Evolutionary conservation across 2,329 filamentous ascomycete genomes (phyloP).

Genomic region (Incumbomyces lentus): DNA sequence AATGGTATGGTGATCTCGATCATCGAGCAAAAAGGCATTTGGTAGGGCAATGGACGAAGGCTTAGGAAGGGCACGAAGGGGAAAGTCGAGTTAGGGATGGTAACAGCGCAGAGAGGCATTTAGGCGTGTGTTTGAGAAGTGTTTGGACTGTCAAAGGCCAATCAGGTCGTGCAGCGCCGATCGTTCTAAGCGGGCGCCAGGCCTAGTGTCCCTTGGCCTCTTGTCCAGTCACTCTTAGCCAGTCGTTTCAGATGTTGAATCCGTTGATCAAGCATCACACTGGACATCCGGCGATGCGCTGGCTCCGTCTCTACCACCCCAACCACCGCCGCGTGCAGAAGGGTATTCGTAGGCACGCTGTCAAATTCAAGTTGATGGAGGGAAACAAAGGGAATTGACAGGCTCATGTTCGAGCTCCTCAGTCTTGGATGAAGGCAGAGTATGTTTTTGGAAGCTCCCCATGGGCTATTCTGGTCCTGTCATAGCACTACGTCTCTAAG

Average conservation of each 20-base stretch:
- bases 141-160: slow-evolving; percentile 15
- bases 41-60: too few relatives aligned
- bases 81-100: slow-evolving; percentile 1
- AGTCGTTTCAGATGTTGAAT: slow-evolving; percentile 18
- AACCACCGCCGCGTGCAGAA: background rate
- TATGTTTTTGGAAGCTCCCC: background rate
- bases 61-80: too few relatives aligned
- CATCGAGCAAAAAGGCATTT: too few relatives aligned
- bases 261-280: slow-evolving; percentile 7
- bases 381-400: slow-evolving; percentile 2
- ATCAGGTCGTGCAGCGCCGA: slow-evolving; percentile 5
- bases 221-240: slow-evolving; percentile 14
- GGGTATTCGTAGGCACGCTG: too few relatives aligned
- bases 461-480: slow-evolving; percentile 3
- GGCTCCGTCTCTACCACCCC: background rate
- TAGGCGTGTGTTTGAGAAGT: slow-evolving; percentile 20
- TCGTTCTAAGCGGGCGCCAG: slow-evolving; percentile 4
- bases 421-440: background rate
- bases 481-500: background rate
- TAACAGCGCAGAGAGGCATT: background rate
- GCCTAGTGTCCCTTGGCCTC: background rate
- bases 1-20: background rate
- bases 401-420: slow-evolving; percentile 1
- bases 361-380: background rate
- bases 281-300: slow-evolving; percentile 7